phyloP scores from a whole-genome alignment of 352 stramenopile genomes.

The Aphanomyces euteiches region DNA sequence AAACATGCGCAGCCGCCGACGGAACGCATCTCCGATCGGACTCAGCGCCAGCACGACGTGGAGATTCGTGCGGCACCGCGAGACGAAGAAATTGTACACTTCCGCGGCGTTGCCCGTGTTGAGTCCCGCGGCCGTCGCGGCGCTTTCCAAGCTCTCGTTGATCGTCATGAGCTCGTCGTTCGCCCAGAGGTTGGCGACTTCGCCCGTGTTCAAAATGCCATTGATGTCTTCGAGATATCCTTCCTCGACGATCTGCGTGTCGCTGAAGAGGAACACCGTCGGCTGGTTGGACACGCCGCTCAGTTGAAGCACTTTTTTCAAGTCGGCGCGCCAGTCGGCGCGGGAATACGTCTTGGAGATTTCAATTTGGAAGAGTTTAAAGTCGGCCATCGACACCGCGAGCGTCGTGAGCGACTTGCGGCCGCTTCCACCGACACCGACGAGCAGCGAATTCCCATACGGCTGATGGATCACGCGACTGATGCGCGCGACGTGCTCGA shows the following conservation, averaged over 20 bases:
- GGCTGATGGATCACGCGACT: conserved; percentile 90
- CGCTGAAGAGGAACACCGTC: conserved; percentile 91
- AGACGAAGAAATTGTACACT: conserved; percentile 90
- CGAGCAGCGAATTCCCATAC: conserved; percentile 90
- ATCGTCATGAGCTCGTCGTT: conserved; percentile 87
- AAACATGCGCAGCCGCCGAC: conserved; percentile 92
- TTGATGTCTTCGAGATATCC: conserved; percentile 93
- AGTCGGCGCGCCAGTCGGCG: conserved; percentile 90
- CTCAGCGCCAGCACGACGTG: conserved; percentile 92
- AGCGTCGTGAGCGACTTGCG: conserved; percentile 91
- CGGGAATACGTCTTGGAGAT: conserved; percentile 93
- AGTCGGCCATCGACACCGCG: conserved; percentile 92
- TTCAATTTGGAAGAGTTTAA: conserved; percentile 94
- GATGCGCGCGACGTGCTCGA: conserved; percentile 93
- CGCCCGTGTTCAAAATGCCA: conserved; percentile 89
- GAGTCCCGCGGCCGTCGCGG: conserved; percentile 52
- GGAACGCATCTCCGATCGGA: conserved; percentile 92
- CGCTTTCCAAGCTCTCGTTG: conserved; percentile 65
- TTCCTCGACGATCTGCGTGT: conserved; percentile 93
- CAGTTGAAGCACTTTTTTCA: conserved; percentile 85
- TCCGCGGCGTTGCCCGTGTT: conserved; percentile 72
- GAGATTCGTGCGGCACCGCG: conserved; percentile 88
- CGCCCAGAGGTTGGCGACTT: conserved; percentile 90
- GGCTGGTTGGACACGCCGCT: conserved; percentile 76
- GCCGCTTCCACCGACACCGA: conserved; percentile 90